These are phyloP conservation scores for Aspergillus leporis DNA, from an alignment of 495 filamentous ascomycete species.

Conservation along the genomic window DNA sequence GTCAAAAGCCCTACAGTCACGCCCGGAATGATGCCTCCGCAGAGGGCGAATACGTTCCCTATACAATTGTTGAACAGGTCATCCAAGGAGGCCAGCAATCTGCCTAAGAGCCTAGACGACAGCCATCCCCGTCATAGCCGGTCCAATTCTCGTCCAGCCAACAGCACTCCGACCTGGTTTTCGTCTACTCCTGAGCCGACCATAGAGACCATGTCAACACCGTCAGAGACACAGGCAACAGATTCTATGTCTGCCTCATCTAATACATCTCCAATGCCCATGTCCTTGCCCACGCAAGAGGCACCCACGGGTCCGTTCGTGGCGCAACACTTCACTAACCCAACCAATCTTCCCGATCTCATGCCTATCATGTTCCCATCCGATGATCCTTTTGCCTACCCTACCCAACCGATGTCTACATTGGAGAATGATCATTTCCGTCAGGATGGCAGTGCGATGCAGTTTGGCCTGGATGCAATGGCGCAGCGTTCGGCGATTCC, in stretches of 20 bases:
- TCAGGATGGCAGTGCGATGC: conserved; percentile 25
- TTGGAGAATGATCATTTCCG: conserved; percentile 55
- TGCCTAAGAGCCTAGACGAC: conserved; percentile 38
- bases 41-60: conserved; percentile 53
- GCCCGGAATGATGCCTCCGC: conserved; percentile 33
- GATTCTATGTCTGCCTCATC: conserved; percentile 25
- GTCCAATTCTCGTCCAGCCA: conserved; percentile 16
- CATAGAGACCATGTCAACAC: conserved; percentile 35
- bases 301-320: conserved; percentile 24
- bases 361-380: conserved; percentile 92
- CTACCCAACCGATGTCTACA: conserved; percentile 75
- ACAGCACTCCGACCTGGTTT: conserved; percentile 29
- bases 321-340: conserved; percentile 35
- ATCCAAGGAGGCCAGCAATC: conserved; percentile 22
- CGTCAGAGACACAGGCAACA: conserved; percentile 22
- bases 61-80: conserved; percentile 31
- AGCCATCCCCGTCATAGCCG: conserved; percentile 23
- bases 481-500: conserved; percentile 19
- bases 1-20: conserved; percentile 27
- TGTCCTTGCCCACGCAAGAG: conserved; percentile 18
- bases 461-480: conserved; percentile 17
- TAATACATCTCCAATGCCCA: conserved; percentile 21
- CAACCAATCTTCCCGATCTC: conserved; percentile 63
- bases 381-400: conserved; percentile 86
- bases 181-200: conserved; percentile 33